Conservation (phyloP, 495 filamentous ascomycete genomes). For the Neurospora sp. region DNA sequence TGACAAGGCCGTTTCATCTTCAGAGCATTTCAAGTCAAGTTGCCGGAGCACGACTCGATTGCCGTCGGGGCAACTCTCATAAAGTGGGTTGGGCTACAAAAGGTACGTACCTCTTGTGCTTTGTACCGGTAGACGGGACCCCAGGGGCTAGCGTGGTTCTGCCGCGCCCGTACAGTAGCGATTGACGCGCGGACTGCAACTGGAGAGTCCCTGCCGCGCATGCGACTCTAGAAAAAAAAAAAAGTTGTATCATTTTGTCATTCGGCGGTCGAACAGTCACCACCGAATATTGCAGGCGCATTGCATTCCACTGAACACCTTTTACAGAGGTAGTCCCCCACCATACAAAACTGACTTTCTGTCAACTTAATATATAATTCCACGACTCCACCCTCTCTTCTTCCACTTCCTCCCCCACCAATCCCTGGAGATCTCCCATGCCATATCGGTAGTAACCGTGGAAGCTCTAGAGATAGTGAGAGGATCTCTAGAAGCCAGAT, state of each 20-base stretch:
- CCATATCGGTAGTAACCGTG: slow-evolving; percentile 54
- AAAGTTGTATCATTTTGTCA: not conserved
- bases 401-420: not conserved
- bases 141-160: not conserved
- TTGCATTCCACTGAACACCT: not conserved
- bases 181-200: not conserved
- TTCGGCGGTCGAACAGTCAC: not conserved
- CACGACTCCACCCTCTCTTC: slow-evolving; percentile 4
- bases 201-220: not conserved
- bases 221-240: not conserved
- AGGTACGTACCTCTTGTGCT: not conserved
- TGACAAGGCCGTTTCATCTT: not conserved
- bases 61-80: not conserved
- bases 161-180: not conserved
- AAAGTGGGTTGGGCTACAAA: not conserved
- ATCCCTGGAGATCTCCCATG: slow-evolving; percentile 27
- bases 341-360: slow-evolving; percentile 13
- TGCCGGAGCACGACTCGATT: not conserved
- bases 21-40: not conserved
- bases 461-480: slow-evolving; percentile 63
- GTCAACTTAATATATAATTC: slow-evolving; percentile 1
- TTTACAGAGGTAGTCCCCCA: slow-evolving; percentile 14
- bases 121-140: not conserved
- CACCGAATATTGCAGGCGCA: not conserved
- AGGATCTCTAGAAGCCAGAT: slow-evolving; percentile 54